Conservation (phyloP, 805 yeast species). For the Zygosaccharomyces siamensis region DNA sequence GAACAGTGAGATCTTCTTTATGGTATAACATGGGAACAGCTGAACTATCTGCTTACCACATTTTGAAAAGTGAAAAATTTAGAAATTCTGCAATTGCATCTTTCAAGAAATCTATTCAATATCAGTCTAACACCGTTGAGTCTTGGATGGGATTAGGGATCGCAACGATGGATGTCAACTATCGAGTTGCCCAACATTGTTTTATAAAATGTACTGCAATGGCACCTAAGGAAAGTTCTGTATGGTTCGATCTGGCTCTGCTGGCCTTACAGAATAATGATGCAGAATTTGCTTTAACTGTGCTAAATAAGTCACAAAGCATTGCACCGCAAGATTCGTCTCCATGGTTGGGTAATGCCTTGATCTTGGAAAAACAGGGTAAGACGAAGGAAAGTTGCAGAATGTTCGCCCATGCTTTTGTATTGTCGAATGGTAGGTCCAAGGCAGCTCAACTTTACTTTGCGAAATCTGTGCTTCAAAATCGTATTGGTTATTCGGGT, state of each 20-base stretch:
- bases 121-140: slow-evolving; percentile 63
- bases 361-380: slow-evolving; percentile 50
- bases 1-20: slow-evolving; percentile 49
- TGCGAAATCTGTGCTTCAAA: slow-evolving; percentile 53
- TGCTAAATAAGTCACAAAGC: slow-evolving; percentile 70
- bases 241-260: slow-evolving; percentile 81
- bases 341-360: slow-evolving; percentile 86
- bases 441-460: slow-evolving; percentile 67
- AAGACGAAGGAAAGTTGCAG: slow-evolving; percentile 47
- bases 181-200: slow-evolving; percentile 85
- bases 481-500: slow-evolving; percentile 40
- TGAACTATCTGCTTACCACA: slow-evolving; percentile 45
- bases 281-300: slow-evolving; percentile 62
- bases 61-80: slow-evolving; percentile 27
- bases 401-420: slow-evolving; percentile 71
- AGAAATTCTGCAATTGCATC: slow-evolving; percentile 51
- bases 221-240: slow-evolving; percentile 58
- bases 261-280: slow-evolving; percentile 69
- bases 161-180: slow-evolving; percentile 57
- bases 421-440: slow-evolving; percentile 68
- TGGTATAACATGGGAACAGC: slow-evolving; percentile 71
- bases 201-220: slow-evolving; percentile 75
- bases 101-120: slow-evolving; percentile 62
- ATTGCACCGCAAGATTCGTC: slow-evolving; percentile 68
- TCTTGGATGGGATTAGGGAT: slow-evolving; percentile 85